Percentiles rank a stretch among this genome's conserved stretches.
These are phyloP conservation scores for Urtica urens DNA, from an alignment of 306 rosid genomes.

Conservation along the genomic window DNA sequence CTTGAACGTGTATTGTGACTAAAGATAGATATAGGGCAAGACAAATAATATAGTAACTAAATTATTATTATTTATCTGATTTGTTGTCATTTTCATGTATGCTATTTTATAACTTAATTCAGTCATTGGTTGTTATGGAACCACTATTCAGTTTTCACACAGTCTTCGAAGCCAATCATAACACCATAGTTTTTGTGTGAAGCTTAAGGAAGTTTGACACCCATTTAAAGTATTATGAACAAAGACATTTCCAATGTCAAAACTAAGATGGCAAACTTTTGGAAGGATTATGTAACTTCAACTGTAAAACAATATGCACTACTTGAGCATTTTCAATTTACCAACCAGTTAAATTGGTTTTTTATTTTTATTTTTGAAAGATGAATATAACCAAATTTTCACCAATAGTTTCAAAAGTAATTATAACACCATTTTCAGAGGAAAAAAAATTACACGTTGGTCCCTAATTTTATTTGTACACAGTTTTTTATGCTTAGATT, in stretches of 20 bases:
- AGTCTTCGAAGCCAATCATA: too few species aligned
- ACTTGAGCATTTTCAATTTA: too few species aligned
- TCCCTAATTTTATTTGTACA: conserved; percentile 3
- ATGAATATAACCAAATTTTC: conserved; percentile 1
- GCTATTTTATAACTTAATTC: not conserved
- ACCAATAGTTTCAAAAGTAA: not conserved
- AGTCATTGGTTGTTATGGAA: too few species aligned
- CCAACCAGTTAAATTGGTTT: not conserved
- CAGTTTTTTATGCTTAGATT: not conserved
- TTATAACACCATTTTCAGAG: not conserved
- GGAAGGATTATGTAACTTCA: not conserved
- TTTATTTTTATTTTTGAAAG: too few species aligned
- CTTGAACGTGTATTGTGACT: not conserved
- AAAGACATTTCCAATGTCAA: not conserved
- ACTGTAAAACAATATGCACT: too few species aligned
- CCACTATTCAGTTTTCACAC: too few species aligned
- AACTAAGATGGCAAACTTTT: not conserved
- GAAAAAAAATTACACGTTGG: not conserved
- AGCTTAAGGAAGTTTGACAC: too few species aligned
- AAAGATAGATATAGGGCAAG: not conserved
- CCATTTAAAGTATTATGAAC: not conserved
- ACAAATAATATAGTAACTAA: not conserved
- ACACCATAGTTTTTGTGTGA: too few species aligned
- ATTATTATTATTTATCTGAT: not conserved
- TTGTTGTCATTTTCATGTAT: not conserved